Evolutionary conservation across 805 yeast species (phyloP), one percentile per base, ranked within the genome.

Genomic region (Candida silvicultrix): DNA sequence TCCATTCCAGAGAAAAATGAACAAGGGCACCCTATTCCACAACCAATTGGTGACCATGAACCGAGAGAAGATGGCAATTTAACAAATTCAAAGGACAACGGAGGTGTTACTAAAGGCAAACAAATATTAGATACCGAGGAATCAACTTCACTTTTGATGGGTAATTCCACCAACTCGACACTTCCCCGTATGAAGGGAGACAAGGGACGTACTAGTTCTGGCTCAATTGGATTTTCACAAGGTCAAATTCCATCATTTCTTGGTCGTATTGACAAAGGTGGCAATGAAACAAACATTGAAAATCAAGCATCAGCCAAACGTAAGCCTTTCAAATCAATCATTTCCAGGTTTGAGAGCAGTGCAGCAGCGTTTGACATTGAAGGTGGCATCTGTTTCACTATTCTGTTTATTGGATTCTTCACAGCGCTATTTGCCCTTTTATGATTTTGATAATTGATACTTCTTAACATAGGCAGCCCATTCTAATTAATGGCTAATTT

Each of bases 121-220:
- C 16, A 42, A 18, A 38, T 38, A 21, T 44, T 44, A 16, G 55
- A 59, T 40, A 56, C 53, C 5, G 39, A 37, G 14, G 39, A 37
- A 4, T 14, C 39, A 19, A 37, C 23, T 2, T 20, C 23, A 6
- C 21, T 37, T 7, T 20, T 37, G 10, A 37, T 20, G 5, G 39
- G 39, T 10, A 37, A 37, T 37, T 11, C 38, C 18, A 35, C 21
- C 21, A 37, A 37, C 7, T 12, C 7, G 6, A 36, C 38, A 8
- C 16, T n/a, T n/a, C 3, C 18, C 16, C 11, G 36, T n/a, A 7
- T 20, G 5, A n/a, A 6, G 5, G 15, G 15, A 12, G 16, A 15
- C 15, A 34, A 18, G 2, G 21, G 15, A 3, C 22, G 21, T 12
- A 18, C 15, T 18, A 12, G 10, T 8, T 16, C 9, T 8, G 14